A percentile compares a stretch with the other conserved stretches of the same genome.
Conservation (phyloP, 2,329 filamentous ascomycete genomes). For the Macrophomina phaseolina region DNA sequence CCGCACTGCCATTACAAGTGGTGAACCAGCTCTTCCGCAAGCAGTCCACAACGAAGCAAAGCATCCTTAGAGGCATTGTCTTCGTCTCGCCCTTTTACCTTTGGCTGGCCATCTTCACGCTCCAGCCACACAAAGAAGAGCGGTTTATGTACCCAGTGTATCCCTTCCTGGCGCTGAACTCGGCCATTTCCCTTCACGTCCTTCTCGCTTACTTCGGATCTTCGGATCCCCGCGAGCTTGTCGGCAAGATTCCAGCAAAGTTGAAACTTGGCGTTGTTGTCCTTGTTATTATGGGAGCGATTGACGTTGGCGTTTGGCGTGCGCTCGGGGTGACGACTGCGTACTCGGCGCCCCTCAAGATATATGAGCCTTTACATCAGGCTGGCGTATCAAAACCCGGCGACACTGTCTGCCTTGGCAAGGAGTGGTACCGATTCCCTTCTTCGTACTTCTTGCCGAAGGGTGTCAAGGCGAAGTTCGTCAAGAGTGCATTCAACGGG, state of each 20-base stretch:
- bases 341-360: slow-evolving; percentile 78
- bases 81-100: slow-evolving; percentile 89
- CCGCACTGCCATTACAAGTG: slow-evolving; percentile 75
- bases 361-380: slow-evolving; percentile 71
- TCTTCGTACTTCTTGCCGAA: slow-evolving; percentile 88
- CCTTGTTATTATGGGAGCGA: slow-evolving; percentile 65
- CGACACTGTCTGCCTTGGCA: slow-evolving; percentile 84
- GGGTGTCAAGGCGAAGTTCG: slow-evolving; percentile 84
- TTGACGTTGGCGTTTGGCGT: slow-evolving; percentile 72
- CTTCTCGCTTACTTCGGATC: slow-evolving; percentile 76
- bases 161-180: slow-evolving; percentile 87
- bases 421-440: slow-evolving; percentile 98
- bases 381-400: slow-evolving; percentile 62
- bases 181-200: slow-evolving; percentile 82
- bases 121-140: slow-evolving; percentile 97
- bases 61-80: slow-evolving; percentile 74
- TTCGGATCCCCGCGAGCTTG: slow-evolving; percentile 67
- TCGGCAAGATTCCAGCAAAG: slow-evolving; percentile 74
- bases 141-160: slow-evolving; percentile 98
- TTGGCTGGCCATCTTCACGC: slow-evolving; percentile 89
- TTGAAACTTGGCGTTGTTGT: slow-evolving; percentile 72
- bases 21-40: slow-evolving; percentile 71
- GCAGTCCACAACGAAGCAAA: slow-evolving; percentile 68
- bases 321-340: slow-evolving; percentile 78
- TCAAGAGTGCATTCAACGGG: slow-evolving; percentile 88